Conservation (phyloP, 2,329 filamentous ascomycete species). For the Rhynchosporium graminicola region DNA sequence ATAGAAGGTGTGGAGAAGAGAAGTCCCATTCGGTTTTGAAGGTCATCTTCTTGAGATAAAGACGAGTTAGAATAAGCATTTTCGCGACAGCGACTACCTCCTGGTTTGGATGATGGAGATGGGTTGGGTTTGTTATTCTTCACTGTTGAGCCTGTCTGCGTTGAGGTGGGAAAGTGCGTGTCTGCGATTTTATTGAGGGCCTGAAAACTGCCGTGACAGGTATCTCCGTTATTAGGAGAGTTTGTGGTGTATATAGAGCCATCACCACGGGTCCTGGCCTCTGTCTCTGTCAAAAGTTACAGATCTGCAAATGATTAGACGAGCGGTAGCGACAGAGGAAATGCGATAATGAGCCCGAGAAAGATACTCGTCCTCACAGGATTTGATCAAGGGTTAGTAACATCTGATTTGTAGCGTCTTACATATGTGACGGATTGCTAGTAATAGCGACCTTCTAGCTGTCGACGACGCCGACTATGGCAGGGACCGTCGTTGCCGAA, state of each 20-base stretch:
- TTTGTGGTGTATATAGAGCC: conserved; percentile 4
- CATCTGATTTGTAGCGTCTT: no score
- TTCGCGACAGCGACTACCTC: conserved; percentile 10
- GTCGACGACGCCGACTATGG: no score
- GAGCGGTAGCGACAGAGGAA: neutral
- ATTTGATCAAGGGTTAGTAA: no score
- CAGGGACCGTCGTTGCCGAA: no score
- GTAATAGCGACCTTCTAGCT: no score
- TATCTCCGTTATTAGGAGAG: conserved; percentile 13
- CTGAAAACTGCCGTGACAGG: conserved; percentile 11
- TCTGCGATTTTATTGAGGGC: neutral
- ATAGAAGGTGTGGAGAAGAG: conserved; percentile 18
- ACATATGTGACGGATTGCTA: no score
- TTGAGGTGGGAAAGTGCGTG: neutral
- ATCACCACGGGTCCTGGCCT: no score
- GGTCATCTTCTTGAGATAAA: neutral
- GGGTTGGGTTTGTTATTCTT: neutral
- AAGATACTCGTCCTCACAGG: no score
- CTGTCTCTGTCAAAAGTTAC: neutral
- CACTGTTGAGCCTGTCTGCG: neutral
- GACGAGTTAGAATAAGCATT: neutral
- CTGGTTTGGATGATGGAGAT: neutral
- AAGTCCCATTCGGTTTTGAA: conserved; percentile 16
- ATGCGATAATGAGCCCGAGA: neutral
- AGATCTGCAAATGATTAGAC: neutral